These are phyloP conservation scores for Dimargaris xerosporica DNA, from an alignment of 192 early-diverging fungal genomes.

Conservation along the genomic window DNA sequence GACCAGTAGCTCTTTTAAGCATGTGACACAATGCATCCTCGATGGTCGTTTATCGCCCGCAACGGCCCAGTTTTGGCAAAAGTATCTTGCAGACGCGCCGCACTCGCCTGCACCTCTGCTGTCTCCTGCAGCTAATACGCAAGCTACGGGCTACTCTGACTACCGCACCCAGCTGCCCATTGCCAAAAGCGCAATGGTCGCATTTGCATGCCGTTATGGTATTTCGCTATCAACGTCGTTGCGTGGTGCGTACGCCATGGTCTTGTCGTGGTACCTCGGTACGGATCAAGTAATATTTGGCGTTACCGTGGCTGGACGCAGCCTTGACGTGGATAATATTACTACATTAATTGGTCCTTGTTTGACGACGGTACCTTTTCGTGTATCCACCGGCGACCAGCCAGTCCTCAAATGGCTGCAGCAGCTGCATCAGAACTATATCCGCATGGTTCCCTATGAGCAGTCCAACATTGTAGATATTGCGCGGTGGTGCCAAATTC, in stretches of 20 bases:
- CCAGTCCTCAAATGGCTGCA: not conserved
- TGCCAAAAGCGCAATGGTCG: not conserved
- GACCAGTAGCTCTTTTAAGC: too few relatives aligned
- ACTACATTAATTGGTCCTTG: not conserved
- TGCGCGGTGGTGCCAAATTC: not conserved
- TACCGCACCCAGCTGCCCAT: not conserved
- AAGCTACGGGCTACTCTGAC: too few relatives aligned
- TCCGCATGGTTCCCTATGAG: not conserved
- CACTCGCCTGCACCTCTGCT: not conserved
- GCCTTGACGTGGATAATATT: not conserved
- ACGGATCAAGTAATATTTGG: not conserved
- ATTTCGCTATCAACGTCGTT: not conserved
- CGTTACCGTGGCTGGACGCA: not conserved
- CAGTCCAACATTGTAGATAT: not conserved
- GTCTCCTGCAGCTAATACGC: too few relatives aligned
- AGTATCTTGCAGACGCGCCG: not conserved
- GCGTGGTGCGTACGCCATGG: constrained; percentile 5
- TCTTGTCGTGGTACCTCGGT: not conserved
- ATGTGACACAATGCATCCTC: too few relatives aligned
- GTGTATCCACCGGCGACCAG: not conserved
- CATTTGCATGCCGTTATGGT: not conserved
- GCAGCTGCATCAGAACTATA: not conserved
- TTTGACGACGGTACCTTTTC: not conserved
- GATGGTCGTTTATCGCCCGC: not conserved
- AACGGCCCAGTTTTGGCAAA: not conserved